phyloP scores from a whole-genome alignment of 1,284 basidiomycete genomes.

The Ustilago lituana region DNA sequence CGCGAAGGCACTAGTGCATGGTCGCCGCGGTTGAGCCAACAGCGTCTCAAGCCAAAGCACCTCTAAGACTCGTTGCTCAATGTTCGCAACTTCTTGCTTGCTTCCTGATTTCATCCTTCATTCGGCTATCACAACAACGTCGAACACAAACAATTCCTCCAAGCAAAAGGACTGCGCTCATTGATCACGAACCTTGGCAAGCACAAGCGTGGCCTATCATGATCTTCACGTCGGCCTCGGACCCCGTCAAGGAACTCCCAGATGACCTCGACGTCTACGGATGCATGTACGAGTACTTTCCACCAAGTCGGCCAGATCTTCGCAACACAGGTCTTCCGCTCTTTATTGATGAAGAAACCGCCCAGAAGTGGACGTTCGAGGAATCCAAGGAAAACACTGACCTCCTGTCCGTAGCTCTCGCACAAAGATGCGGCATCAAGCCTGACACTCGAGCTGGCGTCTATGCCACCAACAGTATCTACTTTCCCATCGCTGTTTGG shows the following conservation, averaged over 20 bases:
- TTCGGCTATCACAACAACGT: no score
- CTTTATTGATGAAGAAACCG: conserved; percentile 57
- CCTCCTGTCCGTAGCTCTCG: conserved; percentile 36
- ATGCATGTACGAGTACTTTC: conserved; percentile 57
- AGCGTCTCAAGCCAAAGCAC: no score
- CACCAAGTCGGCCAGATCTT: conserved; percentile 41
- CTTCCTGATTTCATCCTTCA: no score
- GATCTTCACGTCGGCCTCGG: conserved; percentile 46
- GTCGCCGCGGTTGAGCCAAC: no score
- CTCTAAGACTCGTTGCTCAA: no score
- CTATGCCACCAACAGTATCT: conserved; percentile 66
- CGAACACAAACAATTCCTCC: no score
- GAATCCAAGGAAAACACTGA: conserved; percentile 46
- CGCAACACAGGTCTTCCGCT: conserved; percentile 50
- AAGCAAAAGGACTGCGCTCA: no score
- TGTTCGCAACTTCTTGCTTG: no score
- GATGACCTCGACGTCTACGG: conserved; percentile 55
- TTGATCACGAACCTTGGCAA: no score
- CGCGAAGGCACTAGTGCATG: no score
- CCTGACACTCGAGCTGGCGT: conserved; percentile 43
- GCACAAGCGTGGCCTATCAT: conserved; percentile 6
- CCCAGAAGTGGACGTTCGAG: conserved; percentile 49
- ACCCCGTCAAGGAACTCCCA: conserved; percentile 42
- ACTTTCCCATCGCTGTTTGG: conserved; percentile 79
- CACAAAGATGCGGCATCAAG: conserved; percentile 21